Evolutionary conservation across 106 monocot genomes (phyloP).

Genomic region (Gastrodia elata): DNA sequence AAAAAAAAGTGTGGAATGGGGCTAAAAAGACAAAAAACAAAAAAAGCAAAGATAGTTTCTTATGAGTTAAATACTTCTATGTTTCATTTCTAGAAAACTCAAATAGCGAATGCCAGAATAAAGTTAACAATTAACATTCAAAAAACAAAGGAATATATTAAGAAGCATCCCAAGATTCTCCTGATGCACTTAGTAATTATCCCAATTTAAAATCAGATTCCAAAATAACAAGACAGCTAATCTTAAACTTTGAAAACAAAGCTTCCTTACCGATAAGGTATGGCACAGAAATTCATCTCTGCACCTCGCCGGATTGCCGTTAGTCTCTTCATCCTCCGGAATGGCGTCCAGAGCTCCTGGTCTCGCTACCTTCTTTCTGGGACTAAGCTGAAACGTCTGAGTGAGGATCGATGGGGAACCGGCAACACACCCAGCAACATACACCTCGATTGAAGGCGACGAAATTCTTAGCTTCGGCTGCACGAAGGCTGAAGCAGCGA

Average conservation of each 20-base stretch:
- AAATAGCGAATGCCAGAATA: background rate
- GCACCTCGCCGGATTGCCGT: conserved; percentile 5
- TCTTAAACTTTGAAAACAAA: background rate
- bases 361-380: conserved; percentile 24
- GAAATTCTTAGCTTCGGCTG: conserved; percentile 31
- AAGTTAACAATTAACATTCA: background rate
- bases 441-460: conserved; percentile 67
- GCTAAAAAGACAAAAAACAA: too few species aligned
- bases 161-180: background rate
- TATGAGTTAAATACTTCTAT: background rate
- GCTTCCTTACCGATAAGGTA: conserved; percentile 9
- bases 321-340: conserved; percentile 55
- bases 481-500: conserved; percentile 19
- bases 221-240: background rate
- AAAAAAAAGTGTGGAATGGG: too few species aligned
- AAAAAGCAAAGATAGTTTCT: background rate
- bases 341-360: conserved; percentile 46
- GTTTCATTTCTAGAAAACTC: background rate
- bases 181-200: background rate
- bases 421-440: conserved; percentile 67
- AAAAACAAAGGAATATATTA: background rate
- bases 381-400: conserved; percentile 47
- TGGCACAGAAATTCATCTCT: conserved; percentile 5
- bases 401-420: conserved; percentile 64
- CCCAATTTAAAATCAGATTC: background rate